These are phyloP conservation scores for Globisporangium middletonii DNA, from an alignment of 352 stramenopile genomes.

Conservation along the genomic window DNA sequence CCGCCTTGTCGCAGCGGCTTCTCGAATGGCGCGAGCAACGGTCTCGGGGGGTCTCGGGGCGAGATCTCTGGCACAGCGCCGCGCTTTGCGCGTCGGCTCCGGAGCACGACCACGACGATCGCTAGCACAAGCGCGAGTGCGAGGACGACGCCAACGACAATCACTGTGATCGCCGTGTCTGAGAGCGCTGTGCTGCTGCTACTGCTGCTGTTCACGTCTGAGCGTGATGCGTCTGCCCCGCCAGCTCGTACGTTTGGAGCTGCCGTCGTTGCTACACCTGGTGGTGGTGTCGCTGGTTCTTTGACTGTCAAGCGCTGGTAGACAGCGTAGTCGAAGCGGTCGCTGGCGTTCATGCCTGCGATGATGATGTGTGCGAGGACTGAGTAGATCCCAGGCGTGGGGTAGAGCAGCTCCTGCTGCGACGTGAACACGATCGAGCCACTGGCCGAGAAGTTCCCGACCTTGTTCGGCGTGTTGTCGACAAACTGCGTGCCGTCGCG, in stretches of 20 bases:
- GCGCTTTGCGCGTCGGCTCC: not conserved
- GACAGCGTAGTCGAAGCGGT: conserved; percentile 25
- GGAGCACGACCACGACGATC: conserved; percentile 1
- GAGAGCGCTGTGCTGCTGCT: conserved; percentile 3
- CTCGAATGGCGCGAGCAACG: not conserved
- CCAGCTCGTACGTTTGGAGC: not conserved
- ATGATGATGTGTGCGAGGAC: conserved; percentile 29
- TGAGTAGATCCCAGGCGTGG: conserved; percentile 14
- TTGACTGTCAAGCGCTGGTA: conserved; percentile 21
- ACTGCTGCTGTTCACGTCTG: not conserved
- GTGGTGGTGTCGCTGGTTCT: not conserved
- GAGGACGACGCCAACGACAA: conserved; percentile 4
- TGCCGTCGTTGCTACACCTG: not conserved
- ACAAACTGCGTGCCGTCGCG: conserved; percentile 8
- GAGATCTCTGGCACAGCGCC: not conserved
- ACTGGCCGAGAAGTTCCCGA: conserved; percentile 15
- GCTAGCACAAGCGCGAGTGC: conserved; percentile 7
- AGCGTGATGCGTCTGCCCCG: not conserved
- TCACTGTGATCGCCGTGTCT: not conserved
- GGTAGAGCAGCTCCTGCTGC: conserved; percentile 16
- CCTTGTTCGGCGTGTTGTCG: conserved; percentile 20
- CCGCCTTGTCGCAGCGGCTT: conserved; percentile 13
- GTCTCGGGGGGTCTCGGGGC: not conserved
- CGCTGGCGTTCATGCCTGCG: conserved; percentile 3
- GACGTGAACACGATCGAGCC: conserved; percentile 17